phyloP scores from a whole-genome alignment of 2,329 filamentous ascomycete species.

The Microdochium paspali region DNA sequence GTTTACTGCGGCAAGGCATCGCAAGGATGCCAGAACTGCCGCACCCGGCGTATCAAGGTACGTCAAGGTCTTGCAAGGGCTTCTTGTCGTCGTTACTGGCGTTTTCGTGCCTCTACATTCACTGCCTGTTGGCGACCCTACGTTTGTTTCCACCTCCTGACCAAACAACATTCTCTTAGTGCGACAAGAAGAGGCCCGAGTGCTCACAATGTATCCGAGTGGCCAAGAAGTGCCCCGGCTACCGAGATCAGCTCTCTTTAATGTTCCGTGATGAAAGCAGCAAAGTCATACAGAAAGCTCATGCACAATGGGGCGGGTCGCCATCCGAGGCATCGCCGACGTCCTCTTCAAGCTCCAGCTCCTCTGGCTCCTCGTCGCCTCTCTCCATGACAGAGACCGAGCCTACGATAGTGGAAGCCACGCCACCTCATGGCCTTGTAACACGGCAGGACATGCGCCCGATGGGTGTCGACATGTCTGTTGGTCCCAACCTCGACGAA shows the following conservation, averaged over 20 bases:
- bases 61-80: slow-evolving; percentile 10
- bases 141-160: neutral
- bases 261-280: slow-evolving; percentile 59
- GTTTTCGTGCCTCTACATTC: neutral
- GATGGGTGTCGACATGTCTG: slow-evolving; percentile 11
- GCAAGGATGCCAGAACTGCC: slow-evolving; percentile 43
- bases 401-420: neutral
- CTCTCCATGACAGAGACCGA: neutral
- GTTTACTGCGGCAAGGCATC: slow-evolving; percentile 49
- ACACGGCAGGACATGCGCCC: neutral
- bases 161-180: slow-evolving; percentile 26
- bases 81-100: slow-evolving; percentile 1
- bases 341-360: slow-evolving; percentile 16
- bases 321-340: slow-evolving; percentile 12
- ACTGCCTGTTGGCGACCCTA: slow-evolving; percentile 3
- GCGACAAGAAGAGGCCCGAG: slow-evolving; percentile 49
- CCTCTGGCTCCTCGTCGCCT: slow-evolving; percentile 10
- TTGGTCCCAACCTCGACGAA: slow-evolving; percentile 34
- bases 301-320: slow-evolving; percentile 36
- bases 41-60: slow-evolving; percentile 46
- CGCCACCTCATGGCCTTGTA: neutral
- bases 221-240: slow-evolving; percentile 51
- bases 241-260: slow-evolving; percentile 53
- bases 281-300: slow-evolving; percentile 50
- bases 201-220: slow-evolving; percentile 55